A percentile compares a stretch with the other conserved stretches of the same genome.
These are phyloP conservation scores for Paratrypanosoma confusum DNA, from an alignment of 208 protist genomes.

Conservation along the genomic window DNA sequence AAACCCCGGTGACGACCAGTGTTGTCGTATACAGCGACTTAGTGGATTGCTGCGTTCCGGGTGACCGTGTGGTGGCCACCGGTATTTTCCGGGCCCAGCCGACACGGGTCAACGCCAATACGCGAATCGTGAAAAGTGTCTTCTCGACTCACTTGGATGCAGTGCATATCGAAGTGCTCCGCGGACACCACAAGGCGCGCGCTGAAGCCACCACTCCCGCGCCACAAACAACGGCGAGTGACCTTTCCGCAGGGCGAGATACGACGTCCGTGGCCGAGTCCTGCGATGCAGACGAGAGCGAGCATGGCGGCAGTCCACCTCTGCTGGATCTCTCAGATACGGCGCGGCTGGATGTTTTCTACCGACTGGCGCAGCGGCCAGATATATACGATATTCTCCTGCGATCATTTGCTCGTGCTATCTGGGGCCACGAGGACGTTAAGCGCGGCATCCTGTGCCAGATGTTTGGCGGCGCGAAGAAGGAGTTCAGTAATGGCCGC, in stretches of 20 bases:
- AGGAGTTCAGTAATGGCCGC: slow-evolving; percentile 77
- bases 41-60: slow-evolving; percentile 94
- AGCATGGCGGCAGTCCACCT: neutral
- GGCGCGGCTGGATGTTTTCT: slow-evolving; percentile 60
- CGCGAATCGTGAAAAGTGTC: slow-evolving; percentile 89
- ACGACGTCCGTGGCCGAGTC: neutral
- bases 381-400: slow-evolving; percentile 96
- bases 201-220: too few relatives aligned
- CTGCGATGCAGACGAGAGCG: neutral
- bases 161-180: slow-evolving; percentile 92
- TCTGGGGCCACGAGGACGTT: slow-evolving; percentile 97
- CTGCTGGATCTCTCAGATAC: slow-evolving; percentile 25
- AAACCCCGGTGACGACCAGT: slow-evolving; percentile 97
- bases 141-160: slow-evolving; percentile 97
- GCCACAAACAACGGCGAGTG: too few relatives aligned
- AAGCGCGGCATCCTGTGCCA: slow-evolving; percentile 98
- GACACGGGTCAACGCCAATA: slow-evolving; percentile 89
- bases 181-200: slow-evolving; percentile 19
- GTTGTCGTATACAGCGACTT: slow-evolving; percentile 92
- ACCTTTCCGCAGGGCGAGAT: too few relatives aligned
- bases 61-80: slow-evolving; percentile 96
- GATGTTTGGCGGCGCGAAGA: slow-evolving; percentile 96
- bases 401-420: slow-evolving; percentile 92
- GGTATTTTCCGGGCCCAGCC: slow-evolving; percentile 95
- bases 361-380: slow-evolving; percentile 50